Evolutionary conservation across 805 yeast genomes (phyloP).

Genomic region (Saturnispora bothae): DNA sequence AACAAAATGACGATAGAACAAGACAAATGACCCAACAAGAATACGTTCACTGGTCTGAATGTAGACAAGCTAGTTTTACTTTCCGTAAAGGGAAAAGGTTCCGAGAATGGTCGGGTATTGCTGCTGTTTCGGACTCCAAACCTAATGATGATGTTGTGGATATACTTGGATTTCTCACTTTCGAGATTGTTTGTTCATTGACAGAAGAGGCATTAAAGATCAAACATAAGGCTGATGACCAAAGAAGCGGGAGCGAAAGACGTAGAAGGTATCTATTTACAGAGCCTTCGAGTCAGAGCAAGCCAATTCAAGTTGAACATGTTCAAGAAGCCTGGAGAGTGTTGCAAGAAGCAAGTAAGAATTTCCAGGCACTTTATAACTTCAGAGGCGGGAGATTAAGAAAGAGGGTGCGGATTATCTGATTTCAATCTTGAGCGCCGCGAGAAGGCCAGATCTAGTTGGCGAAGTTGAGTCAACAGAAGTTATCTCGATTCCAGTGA

Average conservation of each 20-base stretch:
- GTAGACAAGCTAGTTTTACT: constrained; percentile 95
- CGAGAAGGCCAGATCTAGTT: too few species aligned
- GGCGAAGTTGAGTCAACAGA: too few species aligned
- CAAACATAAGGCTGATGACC: constrained; percentile 42
- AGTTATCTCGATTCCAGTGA: too few species aligned
- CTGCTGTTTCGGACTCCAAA: constrained; percentile 73
- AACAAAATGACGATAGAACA: constrained; percentile 91
- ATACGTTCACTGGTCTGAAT: constrained; percentile 97
- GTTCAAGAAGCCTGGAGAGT: constrained; percentile 85
- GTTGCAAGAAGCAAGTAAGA: constrained; percentile 47
- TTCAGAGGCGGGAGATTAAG: constrained; percentile 61
- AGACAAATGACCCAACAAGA: constrained; percentile 91
- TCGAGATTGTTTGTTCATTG: constrained; percentile 89
- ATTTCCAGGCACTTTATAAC: constrained; percentile 54
- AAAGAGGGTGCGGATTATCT: constrained; percentile 28
- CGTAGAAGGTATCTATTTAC: constrained; percentile 62
- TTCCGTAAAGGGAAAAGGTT: constrained; percentile 90
- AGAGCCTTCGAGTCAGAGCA: constrained; percentile 76
- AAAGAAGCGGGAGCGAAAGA: constrained; percentile 24
- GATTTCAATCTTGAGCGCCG: too few species aligned
- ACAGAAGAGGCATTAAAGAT: constrained; percentile 86
- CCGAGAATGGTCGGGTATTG: constrained; percentile 90
- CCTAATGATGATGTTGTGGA: constrained; percentile 96
- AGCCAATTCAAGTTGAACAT: constrained; percentile 70
- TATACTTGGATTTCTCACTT: constrained; percentile 87